Conservation (phyloP, 2,329 filamentous ascomycete genomes). For the Didymella pomorum region DNA sequence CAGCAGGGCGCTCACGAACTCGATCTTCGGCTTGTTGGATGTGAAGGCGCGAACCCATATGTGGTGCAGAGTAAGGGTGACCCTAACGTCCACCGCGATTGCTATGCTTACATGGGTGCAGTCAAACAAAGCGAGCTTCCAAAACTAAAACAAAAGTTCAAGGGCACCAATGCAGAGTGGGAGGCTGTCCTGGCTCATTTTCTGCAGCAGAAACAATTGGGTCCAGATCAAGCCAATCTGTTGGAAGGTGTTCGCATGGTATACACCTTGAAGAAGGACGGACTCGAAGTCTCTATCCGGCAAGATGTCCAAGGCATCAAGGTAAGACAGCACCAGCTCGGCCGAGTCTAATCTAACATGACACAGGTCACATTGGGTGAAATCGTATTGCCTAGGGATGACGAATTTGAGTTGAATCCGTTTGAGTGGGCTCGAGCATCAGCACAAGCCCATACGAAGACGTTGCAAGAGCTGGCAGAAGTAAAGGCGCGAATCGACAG, state of each 20-base stretch:
- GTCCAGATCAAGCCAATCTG: conserved; percentile 56
- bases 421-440: conserved; percentile 75
- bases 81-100: conserved; percentile 20
- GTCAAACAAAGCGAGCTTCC: conserved; percentile 46
- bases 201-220: conserved; percentile 57
- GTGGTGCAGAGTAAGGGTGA: conserved; percentile 63
- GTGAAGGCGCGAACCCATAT: conserved; percentile 71
- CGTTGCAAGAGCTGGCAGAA: conserved; percentile 55
- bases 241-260: conserved; percentile 64
- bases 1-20: conserved; percentile 60
- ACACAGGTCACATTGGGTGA: conserved; percentile 66
- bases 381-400: conserved; percentile 64
- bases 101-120: conserved; percentile 39
- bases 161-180: conserved; percentile 67
- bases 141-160: conserved; percentile 45
- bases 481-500: conserved; percentile 55
- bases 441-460: conserved; percentile 58
- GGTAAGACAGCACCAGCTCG: conserved; percentile 55
- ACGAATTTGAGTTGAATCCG: conserved; percentile 67
- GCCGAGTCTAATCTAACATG: conserved; percentile 26
- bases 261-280: conserved; percentile 63
- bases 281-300: conserved; percentile 69
- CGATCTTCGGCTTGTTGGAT: conserved; percentile 72
- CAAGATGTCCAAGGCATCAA: conserved; percentile 71
- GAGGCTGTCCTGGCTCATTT: conserved; percentile 65